Conservation (phyloP, 2,329 filamentous ascomycete genomes). For the Exophiala bonariae region DNA sequence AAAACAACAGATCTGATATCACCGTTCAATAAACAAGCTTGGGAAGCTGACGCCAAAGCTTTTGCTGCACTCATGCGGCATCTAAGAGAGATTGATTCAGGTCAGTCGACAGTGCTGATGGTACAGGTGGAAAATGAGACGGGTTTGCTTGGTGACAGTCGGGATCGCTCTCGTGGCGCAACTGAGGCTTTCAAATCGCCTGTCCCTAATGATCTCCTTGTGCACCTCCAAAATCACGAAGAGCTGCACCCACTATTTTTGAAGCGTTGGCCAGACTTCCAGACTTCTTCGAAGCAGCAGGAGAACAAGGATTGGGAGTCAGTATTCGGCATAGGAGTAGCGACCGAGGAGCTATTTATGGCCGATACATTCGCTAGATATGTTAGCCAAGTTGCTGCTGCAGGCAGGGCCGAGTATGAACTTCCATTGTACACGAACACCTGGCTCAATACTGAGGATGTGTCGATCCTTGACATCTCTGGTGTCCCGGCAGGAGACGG, state of each 20-base stretch:
- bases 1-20: constrained; percentile 36
- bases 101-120: constrained; percentile 54
- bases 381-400: constrained; percentile 41
- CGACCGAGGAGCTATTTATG: constrained; percentile 51
- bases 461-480: constrained; percentile 15
- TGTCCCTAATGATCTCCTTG: constrained; percentile 39
- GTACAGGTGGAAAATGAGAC: constrained; percentile 60
- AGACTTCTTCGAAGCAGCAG: too few relatives aligned
- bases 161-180: constrained; percentile 45
- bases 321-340: constrained; percentile 39
- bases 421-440: constrained; percentile 49
- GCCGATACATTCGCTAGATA: constrained; percentile 46
- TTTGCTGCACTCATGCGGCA: constrained; percentile 42
- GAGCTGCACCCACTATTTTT: neutral
- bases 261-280: too few relatives aligned
- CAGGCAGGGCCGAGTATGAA: constrained; percentile 34
- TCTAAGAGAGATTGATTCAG: constrained; percentile 38
- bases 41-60: constrained; percentile 40
- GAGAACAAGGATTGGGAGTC: constrained; percentile 36
- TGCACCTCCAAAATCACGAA: constrained; percentile 29
- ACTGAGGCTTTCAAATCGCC: constrained; percentile 36
- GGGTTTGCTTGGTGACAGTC: constrained; percentile 53
- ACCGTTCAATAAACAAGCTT: constrained; percentile 38
- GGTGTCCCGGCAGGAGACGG: constrained; percentile 33
- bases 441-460: constrained; percentile 42